Conservation (phyloP, 306 rosid genomes). For the Vicia faba region DNA sequence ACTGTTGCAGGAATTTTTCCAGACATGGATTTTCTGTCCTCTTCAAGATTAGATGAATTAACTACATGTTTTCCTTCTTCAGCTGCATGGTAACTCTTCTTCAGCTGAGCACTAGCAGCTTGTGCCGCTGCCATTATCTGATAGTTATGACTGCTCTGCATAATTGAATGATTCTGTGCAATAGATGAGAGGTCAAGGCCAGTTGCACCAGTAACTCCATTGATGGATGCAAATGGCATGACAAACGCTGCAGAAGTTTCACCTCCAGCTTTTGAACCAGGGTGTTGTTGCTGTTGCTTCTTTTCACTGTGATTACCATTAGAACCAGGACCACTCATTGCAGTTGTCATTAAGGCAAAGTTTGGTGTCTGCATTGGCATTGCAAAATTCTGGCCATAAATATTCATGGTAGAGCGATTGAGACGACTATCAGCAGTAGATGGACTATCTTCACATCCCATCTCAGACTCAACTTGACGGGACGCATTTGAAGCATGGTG, state of each 20-base stretch:
- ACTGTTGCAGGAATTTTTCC: constrained; percentile 57
- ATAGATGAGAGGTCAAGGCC: constrained; percentile 75
- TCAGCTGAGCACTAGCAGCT: constrained; percentile 61
- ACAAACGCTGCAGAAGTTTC: constrained; percentile 80
- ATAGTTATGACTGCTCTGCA: constrained; percentile 53
- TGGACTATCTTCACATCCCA: constrained; percentile 85
- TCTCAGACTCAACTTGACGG: constrained; percentile 79
- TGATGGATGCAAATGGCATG: constrained; percentile 73
- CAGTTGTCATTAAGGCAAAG: constrained; percentile 74
- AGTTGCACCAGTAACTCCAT: constrained; percentile 61
- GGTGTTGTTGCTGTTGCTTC: constrained; percentile 64
- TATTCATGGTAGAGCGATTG: constrained; percentile 56
- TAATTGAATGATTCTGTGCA: constrained; percentile 61
- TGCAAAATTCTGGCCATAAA: constrained; percentile 74
- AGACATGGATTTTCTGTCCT: constrained; percentile 63
- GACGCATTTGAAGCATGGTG: constrained; percentile 59
- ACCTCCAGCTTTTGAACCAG: constrained; percentile 59
- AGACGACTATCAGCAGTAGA: constrained; percentile 78
- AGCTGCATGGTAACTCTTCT: constrained; percentile 57
- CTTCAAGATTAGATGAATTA: constrained; percentile 65
- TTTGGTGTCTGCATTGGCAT: constrained; percentile 74
- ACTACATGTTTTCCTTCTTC: constrained; percentile 69
- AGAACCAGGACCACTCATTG: constrained; percentile 46
- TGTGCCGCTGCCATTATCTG: constrained; percentile 71
- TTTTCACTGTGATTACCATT: constrained; percentile 63